Conservation (phyloP, 1,139 yeast genomes). For the Kodamaea ohmeri region DNA sequence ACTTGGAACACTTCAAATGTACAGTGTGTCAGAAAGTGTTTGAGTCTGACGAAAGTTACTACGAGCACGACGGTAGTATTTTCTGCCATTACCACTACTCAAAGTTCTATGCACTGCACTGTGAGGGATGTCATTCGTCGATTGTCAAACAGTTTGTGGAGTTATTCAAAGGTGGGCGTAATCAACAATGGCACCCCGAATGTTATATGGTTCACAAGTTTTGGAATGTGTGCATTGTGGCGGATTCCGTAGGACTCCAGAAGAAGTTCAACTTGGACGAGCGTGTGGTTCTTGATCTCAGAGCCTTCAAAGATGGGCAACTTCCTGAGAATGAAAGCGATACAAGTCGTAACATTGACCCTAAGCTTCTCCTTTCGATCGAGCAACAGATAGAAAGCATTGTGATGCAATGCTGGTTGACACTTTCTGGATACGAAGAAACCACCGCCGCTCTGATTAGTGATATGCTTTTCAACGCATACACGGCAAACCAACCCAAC, state of each 20-base stretch:
- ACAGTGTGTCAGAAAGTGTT: slow-evolving; percentile 83
- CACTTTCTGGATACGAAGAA: slow-evolving; percentile 86
- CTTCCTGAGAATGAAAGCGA: not conserved
- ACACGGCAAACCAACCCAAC: slow-evolving; percentile 66
- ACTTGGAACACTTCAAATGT: slow-evolving; percentile 93
- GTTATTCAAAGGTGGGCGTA: slow-evolving; percentile 86
- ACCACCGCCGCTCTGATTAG: slow-evolving; percentile 89
- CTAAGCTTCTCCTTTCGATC: slow-evolving; percentile 50
- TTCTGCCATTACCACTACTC: slow-evolving; percentile 94
- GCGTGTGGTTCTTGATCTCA: slow-evolving; percentile 13
- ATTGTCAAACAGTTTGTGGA: slow-evolving; percentile 94
- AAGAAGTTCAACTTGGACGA: slow-evolving; percentile 23
- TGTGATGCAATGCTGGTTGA: slow-evolving; percentile 83
- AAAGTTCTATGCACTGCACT: slow-evolving; percentile 76
- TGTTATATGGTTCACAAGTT: slow-evolving; percentile 97
- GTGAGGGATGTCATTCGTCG: slow-evolving; percentile 92
- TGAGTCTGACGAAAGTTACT: slow-evolving; percentile 89
- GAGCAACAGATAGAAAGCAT: slow-evolving; percentile 67
- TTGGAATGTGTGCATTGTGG: slow-evolving; percentile 86
- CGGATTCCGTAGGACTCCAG: slow-evolving; percentile 59
- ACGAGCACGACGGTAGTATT: slow-evolving; percentile 79
- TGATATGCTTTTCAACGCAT: slow-evolving; percentile 85
- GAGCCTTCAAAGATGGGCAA: slow-evolving; percentile 12
- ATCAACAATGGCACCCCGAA: slow-evolving; percentile 98
- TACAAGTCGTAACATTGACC: slow-evolving; percentile 29